These are phyloP conservation scores for Dactylellina cionopaga DNA, from an alignment of 2,329 filamentous ascomycete species.

Conservation along the genomic window DNA sequence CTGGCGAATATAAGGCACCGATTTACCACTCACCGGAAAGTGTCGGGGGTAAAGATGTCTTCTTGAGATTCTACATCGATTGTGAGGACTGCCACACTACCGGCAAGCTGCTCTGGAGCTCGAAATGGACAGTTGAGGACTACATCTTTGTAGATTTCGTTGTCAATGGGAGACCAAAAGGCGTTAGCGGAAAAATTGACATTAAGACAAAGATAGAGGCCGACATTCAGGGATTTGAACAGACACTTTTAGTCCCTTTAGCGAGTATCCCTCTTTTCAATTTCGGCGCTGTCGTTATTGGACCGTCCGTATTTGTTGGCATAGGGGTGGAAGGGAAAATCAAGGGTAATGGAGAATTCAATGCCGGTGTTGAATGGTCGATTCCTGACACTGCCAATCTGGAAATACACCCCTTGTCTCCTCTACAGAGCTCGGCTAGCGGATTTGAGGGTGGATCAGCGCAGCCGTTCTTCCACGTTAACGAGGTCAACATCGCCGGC, in stretches of 20 bases:
- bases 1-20: too few relatives aligned
- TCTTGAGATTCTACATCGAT: conserved; percentile 5
- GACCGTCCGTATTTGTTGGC: conserved; percentile 7
- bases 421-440: not conserved
- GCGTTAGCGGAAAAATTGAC: conserved; percentile 12
- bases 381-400: conserved; percentile 8
- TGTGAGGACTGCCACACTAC: conserved; percentile 12
- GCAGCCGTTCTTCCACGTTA: conserved; percentile 5
- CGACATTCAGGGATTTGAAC: conserved; percentile 14
- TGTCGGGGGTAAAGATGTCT: too few relatives aligned
- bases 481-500: conserved; percentile 10
- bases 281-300: conserved; percentile 4
- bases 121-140: conserved; percentile 1
- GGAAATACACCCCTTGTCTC: conserved; percentile 1
- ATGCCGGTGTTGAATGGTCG: conserved; percentile 17
- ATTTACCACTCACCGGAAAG: too few relatives aligned
- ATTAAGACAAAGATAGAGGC: conserved; percentile 12
- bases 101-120: conserved; percentile 8
- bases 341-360: conserved; percentile 9
- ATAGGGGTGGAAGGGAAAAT: conserved; percentile 8
- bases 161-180: not conserved
- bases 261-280: conserved; percentile 4
- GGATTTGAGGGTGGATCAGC: conserved; percentile 4
- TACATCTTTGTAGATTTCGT: not conserved
- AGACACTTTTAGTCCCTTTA: conserved; percentile 6